phyloP scores from a whole-genome alignment of 2,329 filamentous ascomycete species.

The Alternaria brassicae region DNA sequence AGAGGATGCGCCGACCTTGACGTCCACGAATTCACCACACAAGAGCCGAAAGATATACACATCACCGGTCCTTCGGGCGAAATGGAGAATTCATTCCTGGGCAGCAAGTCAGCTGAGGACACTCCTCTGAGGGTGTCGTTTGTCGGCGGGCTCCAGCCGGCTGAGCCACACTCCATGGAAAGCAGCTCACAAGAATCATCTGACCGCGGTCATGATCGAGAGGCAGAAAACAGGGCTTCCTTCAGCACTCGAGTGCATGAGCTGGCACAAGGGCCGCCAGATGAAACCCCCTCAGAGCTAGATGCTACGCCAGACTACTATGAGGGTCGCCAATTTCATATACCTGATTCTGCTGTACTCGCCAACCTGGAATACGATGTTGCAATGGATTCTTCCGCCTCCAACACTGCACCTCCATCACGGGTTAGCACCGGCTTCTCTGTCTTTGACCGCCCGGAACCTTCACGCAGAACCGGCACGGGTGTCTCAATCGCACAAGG shows the following conservation, averaged over 20 bases:
- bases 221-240: constrained; percentile 36
- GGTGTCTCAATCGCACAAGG: constrained; percentile 32
- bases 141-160: constrained; percentile 29
- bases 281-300: constrained; percentile 7
- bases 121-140: constrained; percentile 35
- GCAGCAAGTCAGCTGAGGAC: constrained; percentile 35
- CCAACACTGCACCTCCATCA: constrained; percentile 33
- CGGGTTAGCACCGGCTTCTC: constrained; percentile 39
- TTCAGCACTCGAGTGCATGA: constrained; percentile 48
- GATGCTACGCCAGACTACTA: constrained; percentile 12
- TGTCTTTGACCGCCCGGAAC: constrained; percentile 30
- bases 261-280: constrained; percentile 26
- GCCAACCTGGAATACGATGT: constrained; percentile 44
- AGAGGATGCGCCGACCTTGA: constrained; percentile 40
- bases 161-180: constrained; percentile 21
- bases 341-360: constrained; percentile 31
- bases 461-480: constrained; percentile 20
- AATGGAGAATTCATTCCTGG: constrained; percentile 38
- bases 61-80: constrained; percentile 45
- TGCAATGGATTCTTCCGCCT: constrained; percentile 37
- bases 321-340: constrained; percentile 21
- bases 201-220: constrained; percentile 21
- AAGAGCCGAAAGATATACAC: constrained; percentile 46
- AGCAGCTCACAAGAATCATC: constrained; percentile 15
- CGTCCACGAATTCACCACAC: constrained; percentile 41